Percentiles rank a stretch among this genome's conserved stretches.
These are phyloP conservation scores for Ceratocystis cubensis DNA, from an alignment of 2,329 filamentous ascomycete species.

Conservation along the genomic window DNA sequence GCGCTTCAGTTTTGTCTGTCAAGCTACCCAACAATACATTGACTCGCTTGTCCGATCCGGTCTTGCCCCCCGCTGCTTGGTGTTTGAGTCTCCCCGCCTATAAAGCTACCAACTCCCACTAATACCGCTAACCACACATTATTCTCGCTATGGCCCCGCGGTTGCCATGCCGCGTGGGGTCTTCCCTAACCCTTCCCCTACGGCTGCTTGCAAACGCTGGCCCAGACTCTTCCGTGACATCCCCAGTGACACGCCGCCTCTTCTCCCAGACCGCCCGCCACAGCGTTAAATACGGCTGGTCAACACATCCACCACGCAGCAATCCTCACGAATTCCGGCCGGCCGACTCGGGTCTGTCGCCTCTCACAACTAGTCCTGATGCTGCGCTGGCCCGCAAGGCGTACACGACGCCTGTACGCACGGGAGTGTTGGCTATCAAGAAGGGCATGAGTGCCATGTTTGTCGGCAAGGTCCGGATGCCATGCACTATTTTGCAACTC, in stretches of 20 bases:
- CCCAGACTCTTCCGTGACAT: neutral
- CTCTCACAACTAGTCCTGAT: slow-evolving; percentile 44
- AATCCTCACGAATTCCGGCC: slow-evolving; percentile 52
- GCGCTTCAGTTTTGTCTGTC: neutral
- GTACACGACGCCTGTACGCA: slow-evolving; percentile 51
- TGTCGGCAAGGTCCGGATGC: slow-evolving; percentile 61
- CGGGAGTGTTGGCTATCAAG: slow-evolving; percentile 76
- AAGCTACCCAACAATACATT: neutral
- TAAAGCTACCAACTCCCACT: neutral
- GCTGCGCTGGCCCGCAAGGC: slow-evolving; percentile 48
- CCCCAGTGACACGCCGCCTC: neutral
- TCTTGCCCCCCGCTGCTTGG: neutral
- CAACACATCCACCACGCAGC: slow-evolving; percentile 39
- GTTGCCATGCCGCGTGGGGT: slow-evolving; percentile 17
- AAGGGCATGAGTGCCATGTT: slow-evolving; percentile 93
- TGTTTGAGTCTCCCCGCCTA: neutral
- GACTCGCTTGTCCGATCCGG: neutral
- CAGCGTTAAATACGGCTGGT: slow-evolving; percentile 49
- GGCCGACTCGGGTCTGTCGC: slow-evolving; percentile 42
- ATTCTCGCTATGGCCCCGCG: slow-evolving; percentile 13
- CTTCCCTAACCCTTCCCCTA: slow-evolving; percentile 7
- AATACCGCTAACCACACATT: neutral
- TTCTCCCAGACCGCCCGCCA: slow-evolving; percentile 36
- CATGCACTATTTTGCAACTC: slow-evolving; percentile 87
- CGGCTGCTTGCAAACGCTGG: neutral